Base-by-base conservation (phyloP, 495 filamentous ascomycete species). In the Chaetomidium leptoderma region DNA sequence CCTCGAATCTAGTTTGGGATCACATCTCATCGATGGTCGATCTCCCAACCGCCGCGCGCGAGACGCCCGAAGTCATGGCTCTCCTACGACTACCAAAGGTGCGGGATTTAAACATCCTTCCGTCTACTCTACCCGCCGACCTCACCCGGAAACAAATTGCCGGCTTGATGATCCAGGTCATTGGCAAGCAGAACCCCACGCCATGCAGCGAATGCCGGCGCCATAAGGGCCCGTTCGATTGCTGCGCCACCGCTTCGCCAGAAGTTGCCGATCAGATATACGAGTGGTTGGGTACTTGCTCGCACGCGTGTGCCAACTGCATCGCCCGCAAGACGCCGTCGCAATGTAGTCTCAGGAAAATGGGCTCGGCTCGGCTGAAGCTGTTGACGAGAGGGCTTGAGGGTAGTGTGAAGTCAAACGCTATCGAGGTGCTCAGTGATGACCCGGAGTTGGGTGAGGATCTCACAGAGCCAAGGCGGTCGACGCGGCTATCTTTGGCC, bases 151-250 rank as follows among this genome's bases (percentile, higher is more conserved):
- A 47, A 16, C 55, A 57, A 3, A 13, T 62, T 21, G 4, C 42
- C 0, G 36, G 49, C 1, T 27, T 65, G 8, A 1, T 50, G 24
- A 48, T 54, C 13, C 63, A 65, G 48, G 39, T 33, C 9, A 45
- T 26, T 3, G 63, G 63, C 9, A 47, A 36, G 14, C 23, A 46
- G 14, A 29, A 13, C 16, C 21, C 29, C 1, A 56, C 14, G 2
- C 19, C 55, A 6, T 65, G 63, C 19, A 53, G 51, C 8, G 27
- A 39, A 2, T 65, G 63, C 44, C 61, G 63, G 4, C 58, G 44
- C 21, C 32, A 42, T 11, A n/a, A 23, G 13, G 52, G 51, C 8
- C 61, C 53, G 1, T 61, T 55, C 13, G 13, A 24, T 6, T 14
- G 21, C 16, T 66, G 63, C 30, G 44, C 61, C 29, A 46, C 40